phyloP scores from a whole-genome alignment of 2,329 filamentous ascomycete genomes.

The Fusarium goolgardi region DNA sequence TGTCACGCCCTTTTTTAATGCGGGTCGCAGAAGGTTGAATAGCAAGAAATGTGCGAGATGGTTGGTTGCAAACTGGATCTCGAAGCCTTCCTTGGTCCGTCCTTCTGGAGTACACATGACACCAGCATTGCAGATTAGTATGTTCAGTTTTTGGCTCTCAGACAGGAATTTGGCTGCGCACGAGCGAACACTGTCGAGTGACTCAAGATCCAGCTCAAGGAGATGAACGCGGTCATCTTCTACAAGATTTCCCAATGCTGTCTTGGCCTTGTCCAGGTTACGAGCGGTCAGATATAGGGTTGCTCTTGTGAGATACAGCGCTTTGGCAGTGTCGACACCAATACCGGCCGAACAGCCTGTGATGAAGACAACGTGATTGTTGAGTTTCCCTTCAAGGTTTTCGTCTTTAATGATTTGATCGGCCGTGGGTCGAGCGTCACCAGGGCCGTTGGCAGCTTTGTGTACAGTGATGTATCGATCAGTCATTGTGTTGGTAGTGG shows the following conservation, averaged over 20 bases:
- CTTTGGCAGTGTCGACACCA: slow-evolving; percentile 1
- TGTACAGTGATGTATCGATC: slow-evolving; percentile 17
- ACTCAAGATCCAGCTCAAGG: slow-evolving; percentile 1
- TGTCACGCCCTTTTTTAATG: neutral
- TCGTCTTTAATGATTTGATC: slow-evolving; percentile 13
- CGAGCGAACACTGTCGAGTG: neutral
- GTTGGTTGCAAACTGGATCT: slow-evolving; percentile 15
- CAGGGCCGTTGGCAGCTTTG: neutral
- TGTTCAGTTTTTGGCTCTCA: neutral
- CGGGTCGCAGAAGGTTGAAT: neutral
- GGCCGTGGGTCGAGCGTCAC: slow-evolving; percentile 5
- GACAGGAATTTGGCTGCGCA: neutral
- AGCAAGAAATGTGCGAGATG: neutral
- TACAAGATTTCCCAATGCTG: neutral
- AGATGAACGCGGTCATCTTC: neutral
- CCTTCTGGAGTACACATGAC: slow-evolving; percentile 11
- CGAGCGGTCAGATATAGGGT: slow-evolving; percentile 10
- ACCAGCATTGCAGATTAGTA: slow-evolving; percentile 13
- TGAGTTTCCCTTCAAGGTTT: neutral
- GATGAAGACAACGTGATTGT: rapidly evolving
- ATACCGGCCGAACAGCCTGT: slow-evolving; percentile 1
- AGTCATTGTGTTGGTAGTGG: neutral
- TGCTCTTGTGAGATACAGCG: neutral
- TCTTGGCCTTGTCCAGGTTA: slow-evolving; percentile 1
- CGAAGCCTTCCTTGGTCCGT: slow-evolving; percentile 3